These are phyloP conservation scores for Scheffersomyces insectosa DNA, from an alignment of 1,139 yeast species.

Conservation along the genomic window DNA sequence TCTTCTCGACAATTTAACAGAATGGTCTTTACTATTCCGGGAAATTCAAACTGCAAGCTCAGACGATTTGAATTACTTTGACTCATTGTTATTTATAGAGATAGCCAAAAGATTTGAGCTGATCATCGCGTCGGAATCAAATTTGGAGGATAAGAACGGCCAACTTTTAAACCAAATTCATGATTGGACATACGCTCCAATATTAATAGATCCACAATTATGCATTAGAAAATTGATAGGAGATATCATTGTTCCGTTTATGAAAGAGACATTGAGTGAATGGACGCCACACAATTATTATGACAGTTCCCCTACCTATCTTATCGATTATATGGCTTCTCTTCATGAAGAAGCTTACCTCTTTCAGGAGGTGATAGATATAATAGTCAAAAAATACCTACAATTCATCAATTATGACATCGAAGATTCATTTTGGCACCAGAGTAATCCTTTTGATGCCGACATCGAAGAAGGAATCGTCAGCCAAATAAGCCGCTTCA, in stretches of 20 bases:
- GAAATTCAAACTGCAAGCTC: constrained; percentile 7
- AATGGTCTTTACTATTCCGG: constrained; percentile 17
- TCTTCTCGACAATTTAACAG: constrained; percentile 8
- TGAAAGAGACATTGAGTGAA: constrained; percentile 8
- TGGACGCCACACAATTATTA: constrained; percentile 15
- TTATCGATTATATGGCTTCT: constrained; percentile 20
- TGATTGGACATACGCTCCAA: constrained; percentile 16
- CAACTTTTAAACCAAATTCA: background rate
- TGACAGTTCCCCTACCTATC: constrained; percentile 7
- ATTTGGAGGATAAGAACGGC: background rate
- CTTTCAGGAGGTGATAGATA: constrained; percentile 12
- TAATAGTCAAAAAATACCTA: constrained; percentile 12
- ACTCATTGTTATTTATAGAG: constrained; percentile 8
- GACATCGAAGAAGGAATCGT: too few relatives aligned
- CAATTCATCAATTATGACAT: constrained; percentile 11
- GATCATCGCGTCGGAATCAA: background rate
- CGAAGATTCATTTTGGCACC: constrained; percentile 19
- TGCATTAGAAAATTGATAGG: constrained; percentile 15
- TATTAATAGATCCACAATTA: constrained; percentile 14
- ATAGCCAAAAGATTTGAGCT: constrained; percentile 1
- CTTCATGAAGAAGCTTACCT: constrained; percentile 12
- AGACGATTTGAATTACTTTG: constrained; percentile 9
- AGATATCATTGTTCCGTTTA: constrained; percentile 20
- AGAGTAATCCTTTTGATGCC: too few relatives aligned
- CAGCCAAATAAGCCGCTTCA: background rate